These are phyloP conservation scores for Calocybe gangraenosa DNA, from an alignment of 768 basidiomycete species.

Conservation along the genomic window DNA sequence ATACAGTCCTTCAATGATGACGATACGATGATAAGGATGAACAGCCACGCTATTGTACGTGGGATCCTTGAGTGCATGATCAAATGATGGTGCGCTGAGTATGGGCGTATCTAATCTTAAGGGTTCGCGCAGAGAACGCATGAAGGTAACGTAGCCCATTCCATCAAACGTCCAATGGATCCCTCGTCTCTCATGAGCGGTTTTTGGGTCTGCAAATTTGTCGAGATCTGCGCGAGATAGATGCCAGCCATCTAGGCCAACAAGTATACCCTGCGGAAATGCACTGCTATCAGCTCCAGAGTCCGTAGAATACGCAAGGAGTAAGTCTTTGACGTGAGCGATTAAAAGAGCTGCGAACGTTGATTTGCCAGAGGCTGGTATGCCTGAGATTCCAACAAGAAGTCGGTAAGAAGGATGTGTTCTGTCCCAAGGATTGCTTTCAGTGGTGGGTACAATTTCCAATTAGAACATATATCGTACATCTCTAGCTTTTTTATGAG, in stretches of 20 bases:
- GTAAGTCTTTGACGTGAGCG: conserved; percentile 41
- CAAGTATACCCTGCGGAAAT: conserved; percentile 48
- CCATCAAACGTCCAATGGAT: conserved; percentile 92
- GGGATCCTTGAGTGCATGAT: conserved; percentile 87
- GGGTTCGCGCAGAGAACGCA: conserved; percentile 47
- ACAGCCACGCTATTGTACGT: conserved; percentile 55
- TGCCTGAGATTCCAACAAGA: conserved; percentile 69
- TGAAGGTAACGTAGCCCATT: conserved; percentile 63
- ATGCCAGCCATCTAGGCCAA: conserved; percentile 94
- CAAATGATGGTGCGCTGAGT: conserved; percentile 77
- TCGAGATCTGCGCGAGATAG: conserved; percentile 76
- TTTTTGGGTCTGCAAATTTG: conserved; percentile 65
- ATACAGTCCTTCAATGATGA: conserved; percentile 91
- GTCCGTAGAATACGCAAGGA: conserved; percentile 21
- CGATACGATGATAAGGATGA: conserved; percentile 61
- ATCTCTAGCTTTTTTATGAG: conserved; percentile 31
- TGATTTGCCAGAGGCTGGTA: conserved; percentile 88
- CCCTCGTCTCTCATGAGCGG: conserved; percentile 79
- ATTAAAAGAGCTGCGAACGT: conserved; percentile 63
- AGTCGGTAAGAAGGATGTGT: conserved; percentile 40
- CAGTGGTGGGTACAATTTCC: background rate
- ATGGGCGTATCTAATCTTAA: conserved; percentile 18
- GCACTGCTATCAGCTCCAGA: conserved; percentile 1
- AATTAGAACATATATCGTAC: conserved; percentile 25
- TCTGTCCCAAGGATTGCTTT: conserved; percentile 22